phyloP scores from a whole-genome alignment of 192 early-diverging fungal genomes.

The Diversispora epigaea region DNA sequence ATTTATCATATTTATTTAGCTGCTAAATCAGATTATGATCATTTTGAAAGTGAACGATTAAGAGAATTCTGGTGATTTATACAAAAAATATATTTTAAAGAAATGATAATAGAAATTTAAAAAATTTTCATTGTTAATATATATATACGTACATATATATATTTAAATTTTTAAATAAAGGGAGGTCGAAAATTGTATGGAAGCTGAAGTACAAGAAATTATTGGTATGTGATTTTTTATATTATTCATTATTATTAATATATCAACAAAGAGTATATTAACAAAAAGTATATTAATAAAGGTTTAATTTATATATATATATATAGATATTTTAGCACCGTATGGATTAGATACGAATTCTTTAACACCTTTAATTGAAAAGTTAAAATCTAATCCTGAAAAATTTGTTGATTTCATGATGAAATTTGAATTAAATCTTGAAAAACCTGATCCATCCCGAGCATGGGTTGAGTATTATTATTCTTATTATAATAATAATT shows the following conservation, averaged over 20 bases:
- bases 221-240: constrained; percentile 31
- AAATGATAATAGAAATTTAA: not conserved
- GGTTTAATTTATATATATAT: not conserved
- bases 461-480: constrained; percentile 44
- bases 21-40: constrained; percentile 59
- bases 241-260: not conserved
- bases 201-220: constrained; percentile 61
- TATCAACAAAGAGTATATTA: not conserved
- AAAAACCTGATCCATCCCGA: constrained; percentile 56
- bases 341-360: constrained; percentile 56
- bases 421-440: constrained; percentile 63
- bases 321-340: constrained; percentile 55
- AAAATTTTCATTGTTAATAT: not conserved
- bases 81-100: not conserved
- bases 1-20: constrained; percentile 41
- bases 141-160: not conserved
- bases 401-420: constrained; percentile 75
- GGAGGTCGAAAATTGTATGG: constrained; percentile 53
- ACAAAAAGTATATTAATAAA: not conserved
- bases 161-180: not conserved
- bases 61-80: constrained; percentile 42
- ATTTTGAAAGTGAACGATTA: constrained; percentile 58
- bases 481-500: not conserved
- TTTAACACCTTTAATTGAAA: constrained; percentile 52
- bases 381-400: constrained; percentile 51